Base-by-base conservation (phyloP, 2,329 filamentous ascomycete genomes). In the Microdochium trichocladiopsis region DNA sequence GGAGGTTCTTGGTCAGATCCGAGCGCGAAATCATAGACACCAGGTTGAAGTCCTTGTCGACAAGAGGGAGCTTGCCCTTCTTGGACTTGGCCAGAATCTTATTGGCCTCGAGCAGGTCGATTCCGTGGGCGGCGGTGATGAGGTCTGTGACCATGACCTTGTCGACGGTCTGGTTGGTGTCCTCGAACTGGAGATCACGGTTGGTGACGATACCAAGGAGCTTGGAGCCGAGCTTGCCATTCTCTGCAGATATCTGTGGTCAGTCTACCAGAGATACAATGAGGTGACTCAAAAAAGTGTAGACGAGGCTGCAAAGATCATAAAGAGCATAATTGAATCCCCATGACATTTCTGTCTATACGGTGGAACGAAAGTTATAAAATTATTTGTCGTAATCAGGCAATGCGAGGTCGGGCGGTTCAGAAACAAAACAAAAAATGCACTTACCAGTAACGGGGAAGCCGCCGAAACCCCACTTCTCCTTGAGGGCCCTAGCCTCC, bases 351-450 rank as follows among this genome's bases (percentile, higher is more conserved):
- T 76, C 80, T 80, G 86, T 88, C 87, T 83, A 86, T 95, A 81
- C 90, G 90, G 94, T 93, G 93, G 94, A 99, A 99, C 94, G 94
- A 99, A 99, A 99, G 94, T 97, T 97, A 96, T 88, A 83, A 76
- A 75, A 74, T 77, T 81, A 79, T 77, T 74, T 77, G 83, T 79
- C 82, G 79, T 90, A 94, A 96, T 96, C 89, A 91, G 72, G 67
- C 62, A 74, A 74, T 68, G 65, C 61, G 22, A 33, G 25, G n/a
- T n/a, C n/a, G n/a, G 24, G 47, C 36, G 50, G 24, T 50, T 47
- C 51, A 24, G 45, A 49, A 52, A 50, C 48, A 50, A 54, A 37
- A 47, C 59, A 48, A 53, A 54, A 37, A 57, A 57, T 54, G 52
- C 50, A 79, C 93, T 81, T 79, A 99, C 95, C 94, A 74, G 94